Conservation (phyloP, 2,329 filamentous ascomycete species). For the Verticillium dahliae region DNA sequence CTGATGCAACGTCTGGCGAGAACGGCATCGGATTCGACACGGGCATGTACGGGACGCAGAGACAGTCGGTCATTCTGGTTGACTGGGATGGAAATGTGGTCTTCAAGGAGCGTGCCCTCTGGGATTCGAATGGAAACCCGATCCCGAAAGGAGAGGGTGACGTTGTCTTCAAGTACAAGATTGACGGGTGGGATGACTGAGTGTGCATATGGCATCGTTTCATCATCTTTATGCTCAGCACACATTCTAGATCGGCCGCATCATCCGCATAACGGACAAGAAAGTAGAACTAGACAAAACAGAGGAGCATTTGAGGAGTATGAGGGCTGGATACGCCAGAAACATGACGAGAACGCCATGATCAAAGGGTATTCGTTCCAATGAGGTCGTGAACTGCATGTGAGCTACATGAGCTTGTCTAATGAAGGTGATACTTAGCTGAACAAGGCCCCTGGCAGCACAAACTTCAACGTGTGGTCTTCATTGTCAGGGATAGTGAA, state of each 20-base stretch:
- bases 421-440: too few relatives aligned
- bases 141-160: slow-evolving; percentile 50
- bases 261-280: too few relatives aligned
- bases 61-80: slow-evolving; percentile 56
- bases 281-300: too few relatives aligned
- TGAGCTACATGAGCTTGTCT: too few relatives aligned
- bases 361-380: too few relatives aligned
- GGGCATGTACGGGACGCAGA: slow-evolving; percentile 58
- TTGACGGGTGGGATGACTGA: slow-evolving; percentile 43
- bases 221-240: too few relatives aligned
- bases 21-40: slow-evolving; percentile 39
- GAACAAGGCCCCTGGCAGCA: too few relatives aligned
- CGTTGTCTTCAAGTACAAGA: slow-evolving; percentile 46
- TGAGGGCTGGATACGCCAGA: too few relatives aligned
- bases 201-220: background rate
- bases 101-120: slow-evolving; percentile 53
- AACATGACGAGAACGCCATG: too few relatives aligned
- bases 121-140: slow-evolving; percentile 49
- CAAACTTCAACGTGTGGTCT: background rate
- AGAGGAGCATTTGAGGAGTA: too few relatives aligned
- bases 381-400: too few relatives aligned
- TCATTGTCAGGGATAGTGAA: background rate
- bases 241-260: too few relatives aligned
- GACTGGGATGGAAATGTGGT: slow-evolving; percentile 57
- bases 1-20: slow-evolving; percentile 27